Conservation (phyloP, 1,139 yeast genomes). For the Protomyces pachydermus region DNA sequence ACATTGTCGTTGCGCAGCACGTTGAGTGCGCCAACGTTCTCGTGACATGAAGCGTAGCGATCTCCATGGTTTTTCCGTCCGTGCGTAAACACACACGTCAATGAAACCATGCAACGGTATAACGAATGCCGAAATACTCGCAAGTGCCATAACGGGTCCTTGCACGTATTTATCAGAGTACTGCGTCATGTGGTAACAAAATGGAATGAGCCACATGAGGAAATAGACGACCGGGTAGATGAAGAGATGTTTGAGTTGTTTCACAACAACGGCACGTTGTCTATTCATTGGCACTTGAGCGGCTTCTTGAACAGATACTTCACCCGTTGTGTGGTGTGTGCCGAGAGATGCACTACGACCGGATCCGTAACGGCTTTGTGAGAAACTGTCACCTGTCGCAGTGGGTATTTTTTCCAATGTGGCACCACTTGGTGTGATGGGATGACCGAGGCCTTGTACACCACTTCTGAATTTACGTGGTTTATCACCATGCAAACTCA, state of each 20-base stretch:
- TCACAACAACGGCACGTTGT: conserved; percentile 10
- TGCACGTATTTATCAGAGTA: conserved; percentile 2
- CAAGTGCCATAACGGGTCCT: conserved; percentile 15
- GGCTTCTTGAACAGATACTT: not conserved
- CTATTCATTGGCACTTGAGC: conserved; percentile 1
- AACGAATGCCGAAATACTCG: conserved; percentile 6
- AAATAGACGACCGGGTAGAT: conserved; percentile 25
- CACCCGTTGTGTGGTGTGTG: not conserved
- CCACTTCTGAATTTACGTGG: not conserved
- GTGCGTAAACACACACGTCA: conserved; percentile 17
- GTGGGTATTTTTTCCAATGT: no score
- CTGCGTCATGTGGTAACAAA: conserved; percentile 21
- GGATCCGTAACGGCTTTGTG: not conserved
- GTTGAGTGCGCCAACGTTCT: not conserved
- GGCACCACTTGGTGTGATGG: not conserved
- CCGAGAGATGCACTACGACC: not conserved
- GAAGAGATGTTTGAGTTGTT: conserved; percentile 22
- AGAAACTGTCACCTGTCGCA: not conserved
- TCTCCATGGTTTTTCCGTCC: conserved; percentile 26
- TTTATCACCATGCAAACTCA: not conserved
- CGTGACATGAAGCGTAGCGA: not conserved
- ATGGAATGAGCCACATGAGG: conserved; percentile 25
- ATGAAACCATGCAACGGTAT: conserved; percentile 25
- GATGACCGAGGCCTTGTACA: not conserved
- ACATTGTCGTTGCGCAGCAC: not conserved